These are phyloP conservation scores for Primulina huaijiensis DNA, from an alignment of 257 asterid species.

Conservation along the genomic window DNA sequence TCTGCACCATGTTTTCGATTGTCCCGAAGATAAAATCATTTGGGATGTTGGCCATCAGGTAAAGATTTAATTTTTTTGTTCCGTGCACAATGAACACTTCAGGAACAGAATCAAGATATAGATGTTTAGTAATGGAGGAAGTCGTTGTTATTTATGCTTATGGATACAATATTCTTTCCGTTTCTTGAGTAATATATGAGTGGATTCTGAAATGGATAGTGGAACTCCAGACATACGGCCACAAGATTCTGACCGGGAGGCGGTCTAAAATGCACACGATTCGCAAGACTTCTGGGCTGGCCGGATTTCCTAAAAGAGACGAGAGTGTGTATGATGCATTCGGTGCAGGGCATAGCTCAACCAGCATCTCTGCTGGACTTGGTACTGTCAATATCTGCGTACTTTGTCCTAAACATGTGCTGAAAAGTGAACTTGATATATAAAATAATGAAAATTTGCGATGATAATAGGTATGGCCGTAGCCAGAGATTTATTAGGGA, in stretches of 20 bases:
- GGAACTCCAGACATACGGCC: constrained; percentile 61
- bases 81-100: not conserved
- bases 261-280: constrained; percentile 70
- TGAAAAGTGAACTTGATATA: not conserved
- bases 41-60: constrained; percentile 98
- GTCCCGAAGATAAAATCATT: constrained; percentile 70
- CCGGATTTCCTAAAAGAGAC: constrained; percentile 72
- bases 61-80: not conserved
- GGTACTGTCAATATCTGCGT: constrained; percentile 34
- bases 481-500: constrained; percentile 67
- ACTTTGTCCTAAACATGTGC: not conserved
- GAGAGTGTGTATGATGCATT: constrained; percentile 77
- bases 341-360: constrained; percentile 86
- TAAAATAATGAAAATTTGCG: not conserved
- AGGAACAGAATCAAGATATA: not conserved
- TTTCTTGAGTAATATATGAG: not conserved
- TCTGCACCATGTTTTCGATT: constrained; percentile 70
- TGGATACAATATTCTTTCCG: not conserved
- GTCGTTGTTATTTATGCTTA: not conserved
- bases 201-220: not conserved
- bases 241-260: constrained; percentile 75
- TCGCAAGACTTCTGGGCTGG: constrained; percentile 62
- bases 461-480: constrained; percentile 67
- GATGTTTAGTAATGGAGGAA: not conserved
- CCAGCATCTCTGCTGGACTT: constrained; percentile 84